Base-by-base conservation (phyloP, 495 filamentous ascomycete genomes). In the Neurospora sp. region DNA sequence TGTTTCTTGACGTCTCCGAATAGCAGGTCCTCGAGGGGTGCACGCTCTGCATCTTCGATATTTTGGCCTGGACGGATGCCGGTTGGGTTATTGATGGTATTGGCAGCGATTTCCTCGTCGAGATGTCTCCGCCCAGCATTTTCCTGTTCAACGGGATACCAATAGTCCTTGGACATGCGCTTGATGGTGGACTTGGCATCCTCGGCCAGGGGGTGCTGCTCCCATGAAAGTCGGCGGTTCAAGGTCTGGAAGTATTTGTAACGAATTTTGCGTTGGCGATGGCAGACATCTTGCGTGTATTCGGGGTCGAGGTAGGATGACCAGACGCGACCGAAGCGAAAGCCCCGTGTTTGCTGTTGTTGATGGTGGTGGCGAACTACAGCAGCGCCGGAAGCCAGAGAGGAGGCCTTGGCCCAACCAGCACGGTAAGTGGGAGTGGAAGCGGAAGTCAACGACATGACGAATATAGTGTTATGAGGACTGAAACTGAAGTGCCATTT, bases 251-350 rank as follows among this genome's bases (percentile, higher is more conserved):
- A 74, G 72, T 85, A 85, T 69, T 83, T 85, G 72, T 84, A 80
- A 18, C 80, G 83, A 9, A 81, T 69, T 22, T 69, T 45, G 35
- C 80, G 80, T 42, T 83, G 79, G 3, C 83, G 82, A 20, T 80
- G 83, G 69, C 79, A 81, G 39, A 81, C 68, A 61, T 84, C 83
- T 41, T 78, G 79, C 37, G 80, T 74, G n/a, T 74, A 75, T 45
- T 82, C 80, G 14, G 79, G 73, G 72, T 85, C 80, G 9, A 83
- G 70, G 48, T 80, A 84, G 37, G 82, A 83, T 12, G 82, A 79
- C 81, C 84, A 85, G 12, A 79, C 53, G 10, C 76, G 74, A 45
- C 81, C 82, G 70, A 87, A 82, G 68, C 84, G 82, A 73, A 86
- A 87, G 71, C 70, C 76, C 20, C 87, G 84, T 10, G 71, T 76